Evolutionary conservation across 1,284 basidiomycete genomes (phyloP).

Genomic region (Boletus subluridellus): DNA sequence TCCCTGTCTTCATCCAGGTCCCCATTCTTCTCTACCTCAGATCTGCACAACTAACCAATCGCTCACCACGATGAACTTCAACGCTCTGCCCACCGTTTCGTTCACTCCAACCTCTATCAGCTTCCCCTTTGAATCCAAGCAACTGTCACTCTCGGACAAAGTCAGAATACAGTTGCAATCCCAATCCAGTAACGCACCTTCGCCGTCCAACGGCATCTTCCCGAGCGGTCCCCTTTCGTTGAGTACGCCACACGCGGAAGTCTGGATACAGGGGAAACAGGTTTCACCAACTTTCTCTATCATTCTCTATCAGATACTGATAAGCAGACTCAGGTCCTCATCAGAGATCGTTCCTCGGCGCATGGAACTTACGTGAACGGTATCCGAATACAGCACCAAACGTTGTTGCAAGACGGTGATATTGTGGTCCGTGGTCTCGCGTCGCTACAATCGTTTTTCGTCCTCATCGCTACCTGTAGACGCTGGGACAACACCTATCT

Average conservation of each 20-base stretch:
- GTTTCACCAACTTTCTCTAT: slow-evolving; percentile 24
- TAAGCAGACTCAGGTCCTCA: slow-evolving; percentile 35
- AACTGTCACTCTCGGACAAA: slow-evolving; percentile 34
- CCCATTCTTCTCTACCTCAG: neutral
- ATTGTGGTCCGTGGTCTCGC: slow-evolving; percentile 36
- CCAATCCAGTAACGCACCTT: slow-evolving; percentile 23
- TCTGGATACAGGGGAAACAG: slow-evolving; percentile 42
- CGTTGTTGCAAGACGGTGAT: slow-evolving; percentile 39
- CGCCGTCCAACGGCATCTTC: slow-evolving; percentile 37
- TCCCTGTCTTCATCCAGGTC: neutral
- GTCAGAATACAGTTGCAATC: slow-evolving; percentile 35
- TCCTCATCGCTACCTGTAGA: slow-evolving; percentile 27
- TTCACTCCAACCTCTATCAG: slow-evolving; percentile 39
- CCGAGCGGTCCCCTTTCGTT: slow-evolving; percentile 40
- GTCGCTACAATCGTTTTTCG: neutral
- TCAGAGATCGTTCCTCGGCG: slow-evolving; percentile 42
- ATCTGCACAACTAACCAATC: neutral
- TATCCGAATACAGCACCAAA: slow-evolving; percentile 35
- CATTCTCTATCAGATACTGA: slow-evolving; percentile 6
- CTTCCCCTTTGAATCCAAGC: slow-evolving; percentile 44
- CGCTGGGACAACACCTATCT: slow-evolving; percentile 37
- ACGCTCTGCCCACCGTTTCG: slow-evolving; percentile 27
- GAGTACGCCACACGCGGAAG: slow-evolving; percentile 40
- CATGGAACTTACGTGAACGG: slow-evolving; percentile 48
- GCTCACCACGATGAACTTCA: slow-evolving; percentile 26